A percentile compares a stretch with the other conserved stretches of the same genome.
phyloP scores from a whole-genome alignment of 768 basidiomycete species.

The Lentinula boryana region DNA sequence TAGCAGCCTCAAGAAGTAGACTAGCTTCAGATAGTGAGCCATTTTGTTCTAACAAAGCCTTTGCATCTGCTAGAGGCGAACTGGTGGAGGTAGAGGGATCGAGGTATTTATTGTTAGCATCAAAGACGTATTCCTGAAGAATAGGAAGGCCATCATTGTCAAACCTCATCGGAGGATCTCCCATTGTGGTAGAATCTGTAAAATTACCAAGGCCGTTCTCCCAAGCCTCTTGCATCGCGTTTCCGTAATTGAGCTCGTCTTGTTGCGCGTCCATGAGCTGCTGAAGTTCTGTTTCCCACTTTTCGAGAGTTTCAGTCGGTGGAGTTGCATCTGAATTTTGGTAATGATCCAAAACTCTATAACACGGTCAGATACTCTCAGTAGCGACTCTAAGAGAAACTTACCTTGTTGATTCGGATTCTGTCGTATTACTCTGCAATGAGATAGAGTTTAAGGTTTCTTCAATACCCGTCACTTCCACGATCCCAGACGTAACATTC shows the following conservation, averaged over 20 bases:
- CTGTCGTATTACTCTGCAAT: constrained; percentile 20
- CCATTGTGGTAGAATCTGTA: constrained; percentile 21
- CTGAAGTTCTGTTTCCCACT: constrained; percentile 82
- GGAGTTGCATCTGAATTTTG: constrained; percentile 54
- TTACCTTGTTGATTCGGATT: constrained; percentile 49
- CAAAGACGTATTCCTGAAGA: constrained; percentile 70
- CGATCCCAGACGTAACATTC: constrained; percentile 41
- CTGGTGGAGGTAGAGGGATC: constrained; percentile 39
- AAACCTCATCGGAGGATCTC: constrained; percentile 37
- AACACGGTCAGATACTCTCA: constrained; percentile 1
- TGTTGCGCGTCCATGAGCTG: constrained; percentile 67
- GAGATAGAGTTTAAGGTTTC: constrained; percentile 29
- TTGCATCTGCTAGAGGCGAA: constrained; percentile 66
- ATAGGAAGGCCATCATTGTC: constrained; percentile 74
- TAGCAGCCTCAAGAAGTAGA: constrained; percentile 84
- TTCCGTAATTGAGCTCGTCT: constrained; percentile 60
- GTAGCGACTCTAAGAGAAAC: background rate
- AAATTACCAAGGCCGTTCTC: constrained; percentile 46
- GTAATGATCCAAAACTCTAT: constrained; percentile 58
- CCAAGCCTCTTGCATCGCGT: constrained; percentile 60
- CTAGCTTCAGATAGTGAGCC: constrained; percentile 87
- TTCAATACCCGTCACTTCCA: constrained; percentile 40
- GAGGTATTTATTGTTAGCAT: constrained; percentile 66
- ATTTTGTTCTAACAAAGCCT: constrained; percentile 68
- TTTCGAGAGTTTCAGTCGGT: constrained; percentile 57